Percentiles rank a stretch among this genome's conserved stretches.
Conservation (phyloP, 257 asterid species). For the Ajuga chamaepitys region DNA sequence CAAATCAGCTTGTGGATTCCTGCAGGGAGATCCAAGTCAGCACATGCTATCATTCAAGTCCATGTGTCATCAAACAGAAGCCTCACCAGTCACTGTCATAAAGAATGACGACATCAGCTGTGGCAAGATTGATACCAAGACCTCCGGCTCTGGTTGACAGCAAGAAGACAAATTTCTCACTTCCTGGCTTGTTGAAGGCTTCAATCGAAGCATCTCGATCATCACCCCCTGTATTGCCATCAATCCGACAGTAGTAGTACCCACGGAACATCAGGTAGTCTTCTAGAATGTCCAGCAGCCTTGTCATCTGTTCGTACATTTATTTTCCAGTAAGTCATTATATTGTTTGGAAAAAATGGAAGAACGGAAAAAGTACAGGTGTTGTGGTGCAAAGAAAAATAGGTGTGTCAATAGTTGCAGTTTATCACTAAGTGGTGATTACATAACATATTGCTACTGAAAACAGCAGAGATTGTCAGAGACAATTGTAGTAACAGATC, state of each 20-base stretch:
- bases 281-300: slow-evolving; percentile 98
- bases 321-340: no score
- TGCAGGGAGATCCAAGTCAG: slow-evolving; percentile 26
- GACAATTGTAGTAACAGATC: no score
- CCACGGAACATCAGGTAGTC: slow-evolving; percentile 92
- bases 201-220: slow-evolving; percentile 99
- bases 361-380: no score
- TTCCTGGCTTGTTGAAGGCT: slow-evolving; percentile 85
- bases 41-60: slow-evolving; percentile 11
- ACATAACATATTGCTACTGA: no score
- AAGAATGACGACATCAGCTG: slow-evolving; percentile 96
- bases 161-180: slow-evolving; percentile 88
- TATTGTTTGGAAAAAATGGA: no score
- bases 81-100: slow-evolving; percentile 97
- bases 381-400: no score
- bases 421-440: no score
- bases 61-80: slow-evolving; percentile 6
- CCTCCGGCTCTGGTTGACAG: slow-evolving; percentile 99
- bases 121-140: slow-evolving; percentile 98
- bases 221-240: slow-evolving; percentile 98
- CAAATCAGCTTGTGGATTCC: slow-evolving; percentile 99
- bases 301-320: slow-evolving; percentile 96
- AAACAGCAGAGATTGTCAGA: no score
- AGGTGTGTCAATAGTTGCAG: no score
- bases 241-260: slow-evolving; percentile 82